Conservation (phyloP, 441 rosid genomes). For the Arabidopsis lyrata region DNA sequence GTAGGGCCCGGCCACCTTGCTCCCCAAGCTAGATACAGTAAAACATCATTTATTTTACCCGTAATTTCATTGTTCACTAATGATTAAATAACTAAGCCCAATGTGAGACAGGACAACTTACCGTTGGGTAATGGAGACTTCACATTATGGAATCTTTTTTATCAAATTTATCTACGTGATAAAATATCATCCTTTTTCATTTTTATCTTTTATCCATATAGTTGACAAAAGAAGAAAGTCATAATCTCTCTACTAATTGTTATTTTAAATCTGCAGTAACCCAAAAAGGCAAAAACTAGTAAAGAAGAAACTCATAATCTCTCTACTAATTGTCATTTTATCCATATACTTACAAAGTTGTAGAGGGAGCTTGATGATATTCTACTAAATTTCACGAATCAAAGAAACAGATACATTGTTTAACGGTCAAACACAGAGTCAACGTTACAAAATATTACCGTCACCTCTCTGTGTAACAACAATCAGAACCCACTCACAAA, state of each 20-base stretch:
- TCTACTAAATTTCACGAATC: slow-evolving; percentile 15
- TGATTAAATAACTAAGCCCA: background rate
- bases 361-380: slow-evolving; percentile 19
- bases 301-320: background rate
- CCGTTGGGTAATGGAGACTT: background rate
- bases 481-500: background rate
- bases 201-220: background rate
- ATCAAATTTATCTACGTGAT: background rate
- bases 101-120: background rate
- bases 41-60: slow-evolving; percentile 4
- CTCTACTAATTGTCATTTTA: background rate
- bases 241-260: background rate
- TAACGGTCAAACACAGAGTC: slow-evolving; percentile 37
- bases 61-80: background rate
- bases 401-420: slow-evolving; percentile 20
- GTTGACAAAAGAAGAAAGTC: background rate
- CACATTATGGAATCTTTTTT: background rate
- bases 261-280: too few species aligned
- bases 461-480: slow-evolving; percentile 24
- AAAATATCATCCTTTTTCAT: background rate
- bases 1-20: slow-evolving; percentile 56
- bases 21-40: slow-evolving; percentile 61
- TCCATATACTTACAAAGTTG: background rate
- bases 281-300: too few species aligned
- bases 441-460: slow-evolving; percentile 36